A percentile compares a stretch with the other conserved stretches of the same genome.
Conservation (phyloP, 169 alveolate species). For the Plasmodium gonderi region DNA sequence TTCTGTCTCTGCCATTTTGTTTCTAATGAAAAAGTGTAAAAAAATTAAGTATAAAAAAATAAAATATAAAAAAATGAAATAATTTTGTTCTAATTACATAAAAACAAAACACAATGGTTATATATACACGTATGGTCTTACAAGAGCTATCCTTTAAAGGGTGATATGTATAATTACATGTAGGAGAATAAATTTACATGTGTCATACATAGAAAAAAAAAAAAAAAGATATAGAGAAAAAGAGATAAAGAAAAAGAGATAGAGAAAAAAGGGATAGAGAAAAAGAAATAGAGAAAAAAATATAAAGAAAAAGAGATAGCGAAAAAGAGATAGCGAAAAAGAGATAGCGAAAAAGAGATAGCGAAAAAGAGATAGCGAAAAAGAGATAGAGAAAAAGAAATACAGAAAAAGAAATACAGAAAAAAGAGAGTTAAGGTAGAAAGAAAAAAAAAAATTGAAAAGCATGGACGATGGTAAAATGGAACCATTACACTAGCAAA, state of each 20-base stretch:
- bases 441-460: no score
- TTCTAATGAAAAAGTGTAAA: background rate
- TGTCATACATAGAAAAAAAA: background rate
- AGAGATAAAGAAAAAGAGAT: background rate
- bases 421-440: no score
- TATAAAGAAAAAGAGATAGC: no score
- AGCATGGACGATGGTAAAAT: no score
- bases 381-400: no score
- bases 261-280: background rate
- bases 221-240: background rate
- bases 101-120: background rate
- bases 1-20: background rate
- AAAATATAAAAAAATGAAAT: background rate
- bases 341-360: no score
- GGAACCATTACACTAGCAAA: no score
- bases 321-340: no score
- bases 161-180: background rate
- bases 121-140: background rate
- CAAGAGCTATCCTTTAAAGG: background rate
- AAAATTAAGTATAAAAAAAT: no score
- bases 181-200: background rate
- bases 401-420: no score
- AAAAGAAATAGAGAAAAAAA: background rate
- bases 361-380: no score
- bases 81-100: background rate